These are phyloP conservation scores for Boletus edulis DNA, from an alignment of 768 basidiomycete genomes.

Conservation along the genomic window DNA sequence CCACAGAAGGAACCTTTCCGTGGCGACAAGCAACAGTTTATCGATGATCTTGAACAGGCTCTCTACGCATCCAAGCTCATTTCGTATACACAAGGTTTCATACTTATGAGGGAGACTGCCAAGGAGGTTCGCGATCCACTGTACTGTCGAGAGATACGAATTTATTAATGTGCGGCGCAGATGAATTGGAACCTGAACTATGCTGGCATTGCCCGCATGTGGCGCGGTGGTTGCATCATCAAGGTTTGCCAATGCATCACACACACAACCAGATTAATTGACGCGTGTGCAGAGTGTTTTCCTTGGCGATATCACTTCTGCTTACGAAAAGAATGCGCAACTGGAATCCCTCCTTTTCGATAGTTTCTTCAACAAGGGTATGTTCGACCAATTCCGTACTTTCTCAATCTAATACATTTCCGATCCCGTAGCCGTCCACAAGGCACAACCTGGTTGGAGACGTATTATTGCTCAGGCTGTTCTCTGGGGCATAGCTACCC, in stretches of 20 bases:
- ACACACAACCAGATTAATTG: constrained; percentile 10
- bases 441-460: constrained; percentile 97
- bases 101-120: constrained; percentile 98
- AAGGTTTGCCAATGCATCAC: constrained; percentile 49
- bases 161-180: constrained; percentile 33
- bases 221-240: constrained; percentile 99
- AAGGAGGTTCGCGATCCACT: constrained; percentile 61
- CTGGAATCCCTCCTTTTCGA: constrained; percentile 94
- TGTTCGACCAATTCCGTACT: not conserved
- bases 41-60: constrained; percentile 98
- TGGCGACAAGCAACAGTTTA: constrained; percentile 98
- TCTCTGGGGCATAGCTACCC: constrained; percentile 97
- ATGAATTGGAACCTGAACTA: constrained; percentile 92
- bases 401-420: not conserved
- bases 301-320: constrained; percentile 87
- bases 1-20: constrained; percentile 93
- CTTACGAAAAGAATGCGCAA: constrained; percentile 80
- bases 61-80: constrained; percentile 99
- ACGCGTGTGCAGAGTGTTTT: constrained; percentile 66
- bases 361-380: constrained; percentile 95
- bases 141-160: not conserved
- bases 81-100: constrained; percentile 99
- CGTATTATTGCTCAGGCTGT: constrained; percentile 94
- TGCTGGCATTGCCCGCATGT: constrained; percentile 97
- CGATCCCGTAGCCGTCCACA: constrained; percentile 66